Conservation (phyloP, 2,329 filamentous ascomycete genomes). For the Sclerotinia nivalis region DNA sequence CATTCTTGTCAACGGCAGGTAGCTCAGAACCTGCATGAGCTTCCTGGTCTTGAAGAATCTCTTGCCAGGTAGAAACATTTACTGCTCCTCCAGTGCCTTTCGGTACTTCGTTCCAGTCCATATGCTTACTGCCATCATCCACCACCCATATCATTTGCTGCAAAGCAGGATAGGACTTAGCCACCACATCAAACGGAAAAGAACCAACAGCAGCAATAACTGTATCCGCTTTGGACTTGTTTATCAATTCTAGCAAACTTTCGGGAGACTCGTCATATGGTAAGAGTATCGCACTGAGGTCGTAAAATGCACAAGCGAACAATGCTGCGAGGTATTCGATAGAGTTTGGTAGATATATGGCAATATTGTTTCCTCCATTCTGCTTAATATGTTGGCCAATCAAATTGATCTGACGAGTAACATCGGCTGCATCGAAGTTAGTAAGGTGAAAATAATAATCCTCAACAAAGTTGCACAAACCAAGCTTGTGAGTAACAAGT, state of each 20-base stretch:
- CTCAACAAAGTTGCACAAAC: slow-evolving; percentile 43
- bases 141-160: slow-evolving; percentile 89
- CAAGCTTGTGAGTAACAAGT: slow-evolving; percentile 69
- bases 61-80: slow-evolving; percentile 89
- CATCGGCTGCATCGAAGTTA: slow-evolving; percentile 54
- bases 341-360: slow-evolving; percentile 90
- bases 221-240: slow-evolving; percentile 72
- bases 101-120: slow-evolving; percentile 93
- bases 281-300: slow-evolving; percentile 75
- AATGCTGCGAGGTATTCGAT: slow-evolving; percentile 80
- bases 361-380: slow-evolving; percentile 73
- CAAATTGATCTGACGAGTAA: slow-evolving; percentile 84
- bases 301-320: slow-evolving; percentile 87
- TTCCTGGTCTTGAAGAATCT: slow-evolving; percentile 73
- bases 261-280: slow-evolving; percentile 77
- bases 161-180: slow-evolving; percentile 67
- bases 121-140: slow-evolving; percentile 83
- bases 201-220: slow-evolving; percentile 83
- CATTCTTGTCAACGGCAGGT: slow-evolving; percentile 59
- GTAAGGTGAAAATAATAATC: not conserved
- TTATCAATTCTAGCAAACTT: slow-evolving; percentile 69
- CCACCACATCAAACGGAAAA: slow-evolving; percentile 76
- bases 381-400: slow-evolving; percentile 76
- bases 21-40: slow-evolving; percentile 60
- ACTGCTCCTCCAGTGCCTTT: slow-evolving; percentile 72